These are phyloP conservation scores for Phytophthora ramorum DNA, from an alignment of 352 stramenopile genomes.

Conservation along the genomic window DNA sequence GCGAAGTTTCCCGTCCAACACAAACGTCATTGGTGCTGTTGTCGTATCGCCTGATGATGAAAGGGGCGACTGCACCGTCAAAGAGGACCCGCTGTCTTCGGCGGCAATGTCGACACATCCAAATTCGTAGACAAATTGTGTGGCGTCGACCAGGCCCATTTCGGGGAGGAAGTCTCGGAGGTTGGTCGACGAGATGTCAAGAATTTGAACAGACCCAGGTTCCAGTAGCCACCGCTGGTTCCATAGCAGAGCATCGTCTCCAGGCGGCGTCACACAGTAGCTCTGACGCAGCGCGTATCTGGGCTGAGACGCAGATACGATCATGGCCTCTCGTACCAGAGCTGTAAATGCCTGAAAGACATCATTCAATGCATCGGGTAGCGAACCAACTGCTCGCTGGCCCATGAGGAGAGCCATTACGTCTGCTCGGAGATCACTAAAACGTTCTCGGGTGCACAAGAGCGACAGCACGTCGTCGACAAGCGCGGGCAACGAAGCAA, in stretches of 20 bases:
- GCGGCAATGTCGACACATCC: conserved; percentile 21
- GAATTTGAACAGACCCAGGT: conserved; percentile 20
- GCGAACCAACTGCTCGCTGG: background rate
- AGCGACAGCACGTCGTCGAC: conserved; percentile 44
- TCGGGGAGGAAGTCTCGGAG: background rate
- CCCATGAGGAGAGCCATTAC: too few species aligned
- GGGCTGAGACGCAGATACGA: background rate
- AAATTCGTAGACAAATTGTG: conserved; percentile 18
- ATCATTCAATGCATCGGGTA: conserved; percentile 12
- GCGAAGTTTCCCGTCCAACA: conserved; percentile 34
- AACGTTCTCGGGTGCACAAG: too few species aligned
- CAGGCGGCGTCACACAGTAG: background rate
- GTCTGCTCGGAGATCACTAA: too few species aligned
- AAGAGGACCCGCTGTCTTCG: conserved; percentile 3
- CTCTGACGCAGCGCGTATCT: too few species aligned
- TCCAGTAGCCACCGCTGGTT: conserved; percentile 35
- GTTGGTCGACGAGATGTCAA: background rate
- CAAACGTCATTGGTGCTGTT: conserved; percentile 23
- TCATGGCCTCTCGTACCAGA: conserved; percentile 6
- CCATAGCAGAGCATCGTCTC: conserved; percentile 19
- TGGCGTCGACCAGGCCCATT: conserved; percentile 4
- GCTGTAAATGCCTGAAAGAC: conserved; percentile 14
- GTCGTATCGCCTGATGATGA: background rate
- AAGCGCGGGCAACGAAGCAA: conserved; percentile 10
- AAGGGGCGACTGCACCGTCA: conserved; percentile 18